Evolutionary conservation across 2,329 filamentous ascomycete genomes (phyloP).

Genomic region (Talaromyces piceae): DNA sequence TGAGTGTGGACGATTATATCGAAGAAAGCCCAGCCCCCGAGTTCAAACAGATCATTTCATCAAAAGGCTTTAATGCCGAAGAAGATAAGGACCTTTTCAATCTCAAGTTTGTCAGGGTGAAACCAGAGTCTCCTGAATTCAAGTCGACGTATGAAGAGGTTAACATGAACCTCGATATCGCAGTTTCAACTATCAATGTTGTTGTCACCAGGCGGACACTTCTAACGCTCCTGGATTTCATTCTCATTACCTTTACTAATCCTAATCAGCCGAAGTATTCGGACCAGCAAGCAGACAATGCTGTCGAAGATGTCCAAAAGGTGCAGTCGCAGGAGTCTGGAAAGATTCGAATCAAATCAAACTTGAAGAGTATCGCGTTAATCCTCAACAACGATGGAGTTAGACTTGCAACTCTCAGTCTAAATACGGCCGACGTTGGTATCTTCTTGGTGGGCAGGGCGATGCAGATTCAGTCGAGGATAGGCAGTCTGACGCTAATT

Average conservation of each 20-base stretch:
- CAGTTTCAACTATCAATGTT: conserved; percentile 90
- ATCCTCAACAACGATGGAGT: conserved; percentile 98
- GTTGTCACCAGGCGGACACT: conserved; percentile 90
- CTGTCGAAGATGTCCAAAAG: conserved; percentile 20
- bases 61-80: conserved; percentile 62
- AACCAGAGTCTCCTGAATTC: conserved; percentile 85
- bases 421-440: conserved; percentile 86
- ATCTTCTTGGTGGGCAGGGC: conserved; percentile 79
- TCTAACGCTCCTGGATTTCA: conserved; percentile 86
- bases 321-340: conserved; percentile 42
- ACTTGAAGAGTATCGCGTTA: conserved; percentile 85
- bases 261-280: conserved; percentile 43
- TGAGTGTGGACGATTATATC: conserved; percentile 91
- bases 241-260: conserved; percentile 81
- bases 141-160: conserved; percentile 86
- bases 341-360: conserved; percentile 87
- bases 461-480: conserved; percentile 77
- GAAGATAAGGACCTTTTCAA: conserved; percentile 75
- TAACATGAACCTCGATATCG: conserved; percentile 84
- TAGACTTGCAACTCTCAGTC: conserved; percentile 79
- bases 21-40: conserved; percentile 76
- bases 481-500: conserved; percentile 80
- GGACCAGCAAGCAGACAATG: conserved; percentile 24
- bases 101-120: conserved; percentile 84
- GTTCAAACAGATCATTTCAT: conserved; percentile 97